Percentiles rank a stretch among this genome's conserved stretches.
Conservation (phyloP, 1,284 basidiomycete species). For the Pseudozyma sp. region DNA sequence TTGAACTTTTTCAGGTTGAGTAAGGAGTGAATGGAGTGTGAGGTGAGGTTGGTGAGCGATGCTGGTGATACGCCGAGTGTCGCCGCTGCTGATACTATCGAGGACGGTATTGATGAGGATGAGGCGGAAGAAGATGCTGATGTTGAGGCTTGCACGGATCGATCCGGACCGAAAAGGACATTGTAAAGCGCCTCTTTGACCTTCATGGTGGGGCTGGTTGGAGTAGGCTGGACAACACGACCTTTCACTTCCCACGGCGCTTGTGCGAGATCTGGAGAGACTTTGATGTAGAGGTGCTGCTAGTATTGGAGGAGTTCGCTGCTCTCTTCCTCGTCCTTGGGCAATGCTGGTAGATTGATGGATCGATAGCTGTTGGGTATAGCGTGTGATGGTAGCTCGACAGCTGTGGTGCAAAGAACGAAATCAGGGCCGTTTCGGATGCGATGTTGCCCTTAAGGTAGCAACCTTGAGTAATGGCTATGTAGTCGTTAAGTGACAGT, state of each 20-base stretch:
- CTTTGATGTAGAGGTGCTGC: too few relatives aligned
- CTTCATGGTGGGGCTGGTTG: conserved; percentile 17
- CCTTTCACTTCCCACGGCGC: background rate
- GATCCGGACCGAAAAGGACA: conserved; percentile 34
- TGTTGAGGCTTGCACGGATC: background rate
- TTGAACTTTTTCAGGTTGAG: conserved; percentile 37
- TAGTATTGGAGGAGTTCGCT: too few relatives aligned
- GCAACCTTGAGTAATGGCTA: too few relatives aligned
- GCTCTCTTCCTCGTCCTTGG: too few relatives aligned
- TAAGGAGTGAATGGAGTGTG: conserved; percentile 46
- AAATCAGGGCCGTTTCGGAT: too few relatives aligned
- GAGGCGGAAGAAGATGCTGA: conserved; percentile 11
- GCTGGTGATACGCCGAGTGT: conserved; percentile 11
- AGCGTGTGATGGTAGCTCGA: background rate
- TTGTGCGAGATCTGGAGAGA: background rate
- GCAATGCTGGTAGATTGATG: background rate
- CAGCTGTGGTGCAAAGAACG: background rate
- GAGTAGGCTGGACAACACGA: background rate
- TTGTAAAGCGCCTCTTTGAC: conserved; percentile 42
- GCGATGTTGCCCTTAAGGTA: too few relatives aligned
- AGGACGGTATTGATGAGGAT: background rate
- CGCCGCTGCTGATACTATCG: conserved; percentile 6
- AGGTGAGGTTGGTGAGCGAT: conserved; percentile 20
- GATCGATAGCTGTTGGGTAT: background rate
- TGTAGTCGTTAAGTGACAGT: too few relatives aligned